Conservation (phyloP, 257 asterid genomes). For the Fraxinus anomala region DNA sequence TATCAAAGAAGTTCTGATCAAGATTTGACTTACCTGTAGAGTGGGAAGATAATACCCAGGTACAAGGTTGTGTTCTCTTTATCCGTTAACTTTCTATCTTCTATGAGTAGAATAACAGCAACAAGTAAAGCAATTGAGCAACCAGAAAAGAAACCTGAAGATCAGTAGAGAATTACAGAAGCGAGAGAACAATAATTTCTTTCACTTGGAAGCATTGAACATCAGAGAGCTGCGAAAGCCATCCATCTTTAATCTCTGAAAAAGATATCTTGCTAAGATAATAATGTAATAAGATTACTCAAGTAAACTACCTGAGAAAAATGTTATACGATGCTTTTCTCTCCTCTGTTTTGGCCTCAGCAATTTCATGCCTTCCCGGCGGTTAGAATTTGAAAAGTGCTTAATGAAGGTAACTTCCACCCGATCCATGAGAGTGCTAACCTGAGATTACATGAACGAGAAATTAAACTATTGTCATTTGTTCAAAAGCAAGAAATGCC, state of each 20-base stretch:
- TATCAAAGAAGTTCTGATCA: background rate
- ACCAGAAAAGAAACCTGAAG: conserved; percentile 81
- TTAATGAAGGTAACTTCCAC: conserved; percentile 63
- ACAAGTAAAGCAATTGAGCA: conserved; percentile 65
- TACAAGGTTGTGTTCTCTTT: conserved; percentile 46
- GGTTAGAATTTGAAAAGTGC: conserved; percentile 60
- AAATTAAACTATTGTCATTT: background rate
- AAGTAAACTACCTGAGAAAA: conserved; percentile 57
- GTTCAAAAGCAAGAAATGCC: conserved; percentile 9
- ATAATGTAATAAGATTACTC: conserved; percentile 1
- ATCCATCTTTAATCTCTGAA: conserved; percentile 8
- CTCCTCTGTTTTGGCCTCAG: conserved; percentile 67
- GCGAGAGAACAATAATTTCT: conserved; percentile 2
- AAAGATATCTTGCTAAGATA: background rate
- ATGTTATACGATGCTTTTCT: conserved; percentile 65
- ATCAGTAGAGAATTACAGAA: conserved; percentile 22
- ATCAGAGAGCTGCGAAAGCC: conserved; percentile 15
- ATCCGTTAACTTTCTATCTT: conserved; percentile 50
- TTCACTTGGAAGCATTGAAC: conserved; percentile 7
- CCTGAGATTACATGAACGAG: conserved; percentile 38
- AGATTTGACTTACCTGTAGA: conserved; percentile 55
- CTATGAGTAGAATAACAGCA: conserved; percentile 56
- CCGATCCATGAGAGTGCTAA: conserved; percentile 60
- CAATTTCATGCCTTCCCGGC: conserved; percentile 74
- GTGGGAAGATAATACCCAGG: conserved; percentile 66